Evolutionary conservation across 164 flowering plant species (phyloP), one percentile per base, ranked within the genome.

Genomic region (Berberis vulgaris): DNA sequence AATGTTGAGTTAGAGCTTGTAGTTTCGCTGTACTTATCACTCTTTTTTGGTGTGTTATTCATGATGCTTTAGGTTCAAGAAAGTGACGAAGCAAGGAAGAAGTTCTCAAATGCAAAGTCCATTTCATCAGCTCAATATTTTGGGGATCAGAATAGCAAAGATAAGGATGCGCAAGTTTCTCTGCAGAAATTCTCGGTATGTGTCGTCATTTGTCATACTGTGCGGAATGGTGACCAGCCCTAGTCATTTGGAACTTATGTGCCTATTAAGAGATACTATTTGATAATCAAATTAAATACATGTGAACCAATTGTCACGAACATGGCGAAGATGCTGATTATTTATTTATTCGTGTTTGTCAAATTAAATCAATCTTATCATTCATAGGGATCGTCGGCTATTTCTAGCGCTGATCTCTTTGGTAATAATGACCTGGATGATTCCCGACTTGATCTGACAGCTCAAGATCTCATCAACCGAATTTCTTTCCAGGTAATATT

Each of bases 101-200:
- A 95, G 82, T 95, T 95, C 74, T 74, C 92, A 53, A 91, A 86
- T 81, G 99, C 99, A 6, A 95, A 95, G 77, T 91, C 99, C 13
- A 91, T 95, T 59, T 95, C 99, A 55, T 95, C 99, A 2, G 80
- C 94, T 39, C 99, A 91, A 73, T 95, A 61, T 71, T 95, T 87
- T 67, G 97, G 97, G 53, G 87, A 88, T 76, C 90, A 81, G 65
- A 78, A 53, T 65, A 73, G 81, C 54, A 59, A 68, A 45, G 92
- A 84, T 49, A 6, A 59, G 59, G 91, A 86, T 2, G 73, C 91
- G 64, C 88, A 86, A 75, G 82, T 59, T 62, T 70, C 96, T 7
- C 69, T 95, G 82, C 91, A 86, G 74, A 91, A 95, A 70, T 95
- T 79, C 72, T 82, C 96, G 6, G 99, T 95, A 81, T 73, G 89